Evolutionary conservation across 306 rosid species (phyloP).

Genomic region (Betula pendula): DNA sequence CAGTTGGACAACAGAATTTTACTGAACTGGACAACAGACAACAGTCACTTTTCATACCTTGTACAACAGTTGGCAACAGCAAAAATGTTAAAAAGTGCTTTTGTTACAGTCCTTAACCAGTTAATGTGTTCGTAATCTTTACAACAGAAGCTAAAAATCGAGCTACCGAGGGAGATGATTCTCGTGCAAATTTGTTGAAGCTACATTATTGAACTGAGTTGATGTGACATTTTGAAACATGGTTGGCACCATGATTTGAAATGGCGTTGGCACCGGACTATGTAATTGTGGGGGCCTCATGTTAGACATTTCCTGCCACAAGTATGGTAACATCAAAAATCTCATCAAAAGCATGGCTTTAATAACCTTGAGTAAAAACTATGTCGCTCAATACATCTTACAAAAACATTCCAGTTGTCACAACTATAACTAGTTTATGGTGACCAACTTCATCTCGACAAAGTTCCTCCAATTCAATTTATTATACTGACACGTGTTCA

Average conservation of each 20-base stretch:
- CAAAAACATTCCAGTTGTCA: background rate
- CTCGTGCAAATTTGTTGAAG: constrained; percentile 47
- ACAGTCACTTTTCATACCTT: background rate
- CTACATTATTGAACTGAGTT: constrained; percentile 35
- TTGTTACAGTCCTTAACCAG: background rate
- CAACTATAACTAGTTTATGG: background rate
- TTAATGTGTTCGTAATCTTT: constrained; percentile 20
- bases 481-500: no score
- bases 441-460: background rate
- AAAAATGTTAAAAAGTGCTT: background rate
- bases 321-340: constrained; percentile 9
- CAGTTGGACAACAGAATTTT: no score
- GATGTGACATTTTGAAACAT: constrained; percentile 44
- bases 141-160: background rate
- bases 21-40: background rate
- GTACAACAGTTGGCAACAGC: background rate
- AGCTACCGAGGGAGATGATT: constrained; percentile 50
- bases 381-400: background rate
- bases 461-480: no score
- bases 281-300: constrained; percentile 27
- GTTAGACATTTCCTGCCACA: constrained; percentile 44
- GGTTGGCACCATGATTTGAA: constrained; percentile 46
- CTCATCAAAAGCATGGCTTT: constrained; percentile 21
- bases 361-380: background rate
- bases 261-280: constrained; percentile 44